These are phyloP conservation scores for Carnegiea gigantea DNA, from an alignment of 179 eudicot species.

Conservation along the genomic window DNA sequence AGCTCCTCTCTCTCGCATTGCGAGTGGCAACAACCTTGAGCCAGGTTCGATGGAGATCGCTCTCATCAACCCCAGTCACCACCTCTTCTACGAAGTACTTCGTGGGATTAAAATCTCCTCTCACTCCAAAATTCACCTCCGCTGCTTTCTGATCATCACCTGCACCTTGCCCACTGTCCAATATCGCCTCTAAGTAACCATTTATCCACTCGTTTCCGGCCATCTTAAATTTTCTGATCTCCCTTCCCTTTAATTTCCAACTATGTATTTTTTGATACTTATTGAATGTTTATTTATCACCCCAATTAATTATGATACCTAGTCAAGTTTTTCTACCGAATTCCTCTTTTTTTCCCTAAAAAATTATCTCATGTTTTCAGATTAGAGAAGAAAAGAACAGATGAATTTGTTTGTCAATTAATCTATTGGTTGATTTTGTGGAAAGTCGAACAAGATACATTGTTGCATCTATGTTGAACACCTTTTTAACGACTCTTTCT, in stretches of 20 bases:
- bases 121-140: conserved; percentile 21
- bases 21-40: conserved; percentile 76
- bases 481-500: neutral
- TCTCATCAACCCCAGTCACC: conserved; percentile 66
- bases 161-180: conserved; percentile 49
- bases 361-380: neutral
- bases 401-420: neutral
- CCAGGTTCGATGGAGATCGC: conserved; percentile 72
- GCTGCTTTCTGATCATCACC: conserved; percentile 37
- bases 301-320: no score
- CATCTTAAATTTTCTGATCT: conserved; percentile 25
- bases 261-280: neutral
- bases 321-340: no score
- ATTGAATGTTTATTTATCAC: no score
- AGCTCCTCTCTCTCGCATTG: conserved; percentile 59
- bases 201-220: conserved; percentile 90
- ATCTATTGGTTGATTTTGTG: neutral
- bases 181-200: conserved; percentile 72
- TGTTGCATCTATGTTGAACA: neutral
- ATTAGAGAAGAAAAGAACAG: neutral
- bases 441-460: no score
- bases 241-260: neutral
- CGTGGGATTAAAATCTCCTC: conserved; percentile 56
- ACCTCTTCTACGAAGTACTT: conserved; percentile 79
- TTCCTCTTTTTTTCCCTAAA: no score